Conservation (phyloP, 1,284 basidiomycete genomes). For the Entoloma clypeatum region DNA sequence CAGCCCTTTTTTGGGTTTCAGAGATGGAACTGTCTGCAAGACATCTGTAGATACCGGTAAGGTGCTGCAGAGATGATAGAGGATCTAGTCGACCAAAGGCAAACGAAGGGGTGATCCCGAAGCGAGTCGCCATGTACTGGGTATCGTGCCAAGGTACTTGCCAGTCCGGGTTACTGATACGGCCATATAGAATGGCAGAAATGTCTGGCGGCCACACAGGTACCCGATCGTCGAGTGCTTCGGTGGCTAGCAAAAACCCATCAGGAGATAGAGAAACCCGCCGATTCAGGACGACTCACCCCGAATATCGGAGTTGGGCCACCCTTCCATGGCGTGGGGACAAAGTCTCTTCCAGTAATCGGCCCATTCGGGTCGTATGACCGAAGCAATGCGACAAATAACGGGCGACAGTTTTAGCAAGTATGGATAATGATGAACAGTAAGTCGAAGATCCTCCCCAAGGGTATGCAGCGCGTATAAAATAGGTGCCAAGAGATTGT, state of each 20-base stretch:
- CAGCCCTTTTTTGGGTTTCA: constrained; percentile 58
- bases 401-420: constrained; percentile 62
- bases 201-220: constrained; percentile 70
- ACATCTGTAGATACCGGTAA: constrained; percentile 52
- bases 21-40: constrained; percentile 49
- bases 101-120: constrained; percentile 51
- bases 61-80: constrained; percentile 43
- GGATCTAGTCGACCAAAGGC: constrained; percentile 60
- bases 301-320: constrained; percentile 47
- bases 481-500: constrained; percentile 44
- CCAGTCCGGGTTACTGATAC: constrained; percentile 66
- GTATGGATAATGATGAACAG: constrained; percentile 48
- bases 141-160: constrained; percentile 51
- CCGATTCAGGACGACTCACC: constrained; percentile 33
- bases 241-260: constrained; percentile 32
- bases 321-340: constrained; percentile 52
- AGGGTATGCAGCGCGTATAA: constrained; percentile 76
- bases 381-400: constrained; percentile 62
- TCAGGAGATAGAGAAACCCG: not conserved
- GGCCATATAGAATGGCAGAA: constrained; percentile 58
- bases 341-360: constrained; percentile 84
- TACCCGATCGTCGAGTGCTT: constrained; percentile 58
- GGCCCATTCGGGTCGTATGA: constrained; percentile 75
- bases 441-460: constrained; percentile 65
- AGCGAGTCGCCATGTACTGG: constrained; percentile 44